A percentile compares a stretch with the other conserved stretches of the same genome.
These are phyloP conservation scores for Physaria fendleri DNA, from an alignment of 345 rosid species.

Conservation along the genomic window DNA sequence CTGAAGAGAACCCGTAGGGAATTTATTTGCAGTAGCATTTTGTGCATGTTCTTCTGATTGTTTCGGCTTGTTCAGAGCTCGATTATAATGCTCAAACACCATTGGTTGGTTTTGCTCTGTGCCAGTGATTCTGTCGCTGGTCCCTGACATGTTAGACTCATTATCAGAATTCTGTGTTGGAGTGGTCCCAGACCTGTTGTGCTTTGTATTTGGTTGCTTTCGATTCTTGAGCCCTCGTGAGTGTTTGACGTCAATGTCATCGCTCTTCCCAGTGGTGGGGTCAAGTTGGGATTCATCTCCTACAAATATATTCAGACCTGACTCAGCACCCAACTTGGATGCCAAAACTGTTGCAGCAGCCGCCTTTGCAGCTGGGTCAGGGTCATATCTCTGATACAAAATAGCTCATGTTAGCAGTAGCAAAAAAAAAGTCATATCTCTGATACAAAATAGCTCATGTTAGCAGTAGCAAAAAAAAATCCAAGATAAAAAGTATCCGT, in stretches of 20 bases:
- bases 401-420: slow-evolving; percentile 8
- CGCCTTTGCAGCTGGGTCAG: slow-evolving; percentile 97
- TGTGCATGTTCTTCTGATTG: slow-evolving; percentile 35
- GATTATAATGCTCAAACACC: slow-evolving; percentile 57
- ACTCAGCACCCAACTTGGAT: slow-evolving; percentile 89
- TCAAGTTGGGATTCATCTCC: slow-evolving; percentile 50
- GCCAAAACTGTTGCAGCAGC: slow-evolving; percentile 96
- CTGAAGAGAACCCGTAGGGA: neutral
- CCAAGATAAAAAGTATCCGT: neutral
- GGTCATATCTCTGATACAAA: slow-evolving; percentile 69
- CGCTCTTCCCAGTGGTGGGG: slow-evolving; percentile 43
- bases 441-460: slow-evolving; percentile 25
- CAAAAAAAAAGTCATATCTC: too few species aligned
- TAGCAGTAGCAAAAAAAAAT: neutral
- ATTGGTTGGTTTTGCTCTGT: slow-evolving; percentile 45
- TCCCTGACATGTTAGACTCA: slow-evolving; percentile 35
- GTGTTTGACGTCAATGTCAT: slow-evolving; percentile 45
- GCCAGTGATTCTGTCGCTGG: slow-evolving; percentile 21
- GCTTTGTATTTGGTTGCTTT: slow-evolving; percentile 40
- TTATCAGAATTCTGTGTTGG: slow-evolving; percentile 28
- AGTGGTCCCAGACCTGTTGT: slow-evolving; percentile 42
- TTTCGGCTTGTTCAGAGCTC: slow-evolving; percentile 60
- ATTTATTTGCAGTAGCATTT: neutral
- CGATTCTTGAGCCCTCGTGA: slow-evolving; percentile 63
- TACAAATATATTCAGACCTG: slow-evolving; percentile 66